Conservation (phyloP, 148 eudicot genomes). For the Silene latifolia region DNA sequence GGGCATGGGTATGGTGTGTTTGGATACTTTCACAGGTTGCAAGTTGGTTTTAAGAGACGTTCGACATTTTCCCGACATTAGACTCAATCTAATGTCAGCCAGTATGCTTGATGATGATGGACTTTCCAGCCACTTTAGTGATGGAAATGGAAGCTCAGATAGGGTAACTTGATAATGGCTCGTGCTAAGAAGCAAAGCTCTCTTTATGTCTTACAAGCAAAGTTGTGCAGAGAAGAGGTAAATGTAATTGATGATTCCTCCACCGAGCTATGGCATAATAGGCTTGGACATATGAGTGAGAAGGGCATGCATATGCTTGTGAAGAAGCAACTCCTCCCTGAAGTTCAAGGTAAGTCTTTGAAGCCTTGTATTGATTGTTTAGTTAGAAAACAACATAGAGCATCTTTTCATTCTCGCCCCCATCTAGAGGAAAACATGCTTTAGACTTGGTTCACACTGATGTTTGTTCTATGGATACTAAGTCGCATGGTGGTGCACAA, state of each 20-base stretch:
- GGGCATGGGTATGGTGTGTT: too few relatives aligned
- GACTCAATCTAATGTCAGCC: too few relatives aligned
- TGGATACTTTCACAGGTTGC: too few relatives aligned
- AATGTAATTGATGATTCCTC: slow-evolving; percentile 13
- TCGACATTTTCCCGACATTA: too few relatives aligned
- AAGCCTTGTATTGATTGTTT: slow-evolving; percentile 22
- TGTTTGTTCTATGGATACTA: slow-evolving; percentile 11
- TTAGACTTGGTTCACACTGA: background rate
- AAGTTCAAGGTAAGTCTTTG: background rate
- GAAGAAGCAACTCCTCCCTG: background rate
- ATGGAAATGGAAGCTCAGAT: too few relatives aligned
- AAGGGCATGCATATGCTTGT: background rate
- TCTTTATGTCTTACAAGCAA: slow-evolving; percentile 4
- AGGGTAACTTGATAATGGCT: too few relatives aligned
- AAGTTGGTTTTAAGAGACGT: too few relatives aligned
- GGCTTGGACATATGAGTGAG: too few relatives aligned
- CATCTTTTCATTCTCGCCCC: slow-evolving; percentile 11
- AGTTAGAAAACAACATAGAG: slow-evolving; percentile 18
- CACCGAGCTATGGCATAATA: slow-evolving; percentile 10
- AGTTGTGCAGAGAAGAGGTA: background rate
- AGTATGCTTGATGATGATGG: too few relatives aligned
- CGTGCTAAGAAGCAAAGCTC: too few relatives aligned
- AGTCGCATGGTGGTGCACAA: slow-evolving; percentile 10
- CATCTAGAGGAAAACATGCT: slow-evolving; percentile 12
- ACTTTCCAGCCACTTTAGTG: too few relatives aligned